These are phyloP conservation scores for Globisporangium polare DNA, from an alignment of 352 stramenopile species.

Conservation along the genomic window DNA sequence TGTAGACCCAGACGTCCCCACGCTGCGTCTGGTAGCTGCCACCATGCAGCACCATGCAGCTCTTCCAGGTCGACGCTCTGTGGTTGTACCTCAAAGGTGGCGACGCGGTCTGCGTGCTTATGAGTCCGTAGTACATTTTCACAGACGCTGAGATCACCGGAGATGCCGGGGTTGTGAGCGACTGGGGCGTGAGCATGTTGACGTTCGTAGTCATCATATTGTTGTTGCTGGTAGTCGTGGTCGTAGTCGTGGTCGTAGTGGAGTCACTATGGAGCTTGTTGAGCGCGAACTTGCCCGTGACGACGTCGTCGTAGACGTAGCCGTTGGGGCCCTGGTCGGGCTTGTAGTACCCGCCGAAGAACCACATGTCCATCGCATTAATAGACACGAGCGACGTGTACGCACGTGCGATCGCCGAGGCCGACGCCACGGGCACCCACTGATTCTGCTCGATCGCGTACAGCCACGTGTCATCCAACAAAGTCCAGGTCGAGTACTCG, in stretches of 20 bases:
- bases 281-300: constrained; percentile 33
- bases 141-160: constrained; percentile 17
- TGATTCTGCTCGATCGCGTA: constrained; percentile 41
- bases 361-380: constrained; percentile 47
- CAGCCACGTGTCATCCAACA: constrained; percentile 55
- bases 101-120: neutral
- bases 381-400: constrained; percentile 67
- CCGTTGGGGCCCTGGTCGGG: constrained; percentile 45
- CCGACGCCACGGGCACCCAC: constrained; percentile 31
- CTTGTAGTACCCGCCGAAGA: constrained; percentile 73
- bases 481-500: constrained; percentile 38
- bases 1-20: constrained; percentile 69
- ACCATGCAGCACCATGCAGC: constrained; percentile 61
- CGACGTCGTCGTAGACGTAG: constrained; percentile 70
- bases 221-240: neutral
- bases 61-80: constrained; percentile 40
- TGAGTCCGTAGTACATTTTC: constrained; percentile 25
- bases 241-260: neutral
- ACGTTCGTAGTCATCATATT: neutral
- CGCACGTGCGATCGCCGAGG: constrained; percentile 29
- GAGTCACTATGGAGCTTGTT: constrained; percentile 1
- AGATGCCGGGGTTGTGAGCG: neutral
- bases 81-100: constrained; percentile 71
- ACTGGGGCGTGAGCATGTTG: constrained; percentile 13
- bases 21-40: constrained; percentile 69